Evolutionary conservation across 495 filamentous ascomycete genomes (phyloP).

Genomic region (Filosporella fistucella): DNA sequence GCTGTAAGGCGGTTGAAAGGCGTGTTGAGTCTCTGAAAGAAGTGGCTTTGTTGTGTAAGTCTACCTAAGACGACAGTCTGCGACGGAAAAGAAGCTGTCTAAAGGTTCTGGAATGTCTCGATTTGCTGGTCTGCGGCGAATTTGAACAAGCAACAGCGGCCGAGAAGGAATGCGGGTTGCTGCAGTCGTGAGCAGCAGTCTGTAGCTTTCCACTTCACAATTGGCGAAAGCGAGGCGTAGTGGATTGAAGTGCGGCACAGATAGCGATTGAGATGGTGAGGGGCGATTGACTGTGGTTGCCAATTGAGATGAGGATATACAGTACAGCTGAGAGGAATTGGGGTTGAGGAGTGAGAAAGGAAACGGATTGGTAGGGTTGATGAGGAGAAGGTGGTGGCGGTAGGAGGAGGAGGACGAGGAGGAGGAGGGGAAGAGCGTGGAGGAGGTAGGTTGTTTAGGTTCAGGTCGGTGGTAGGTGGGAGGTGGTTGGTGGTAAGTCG

Average conservation of each 20-base stretch:
- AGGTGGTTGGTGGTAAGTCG: slow-evolving; percentile 1
- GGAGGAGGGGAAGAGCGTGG: not conserved
- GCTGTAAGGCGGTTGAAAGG: no score
- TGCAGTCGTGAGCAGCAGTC: slow-evolving; percentile 19
- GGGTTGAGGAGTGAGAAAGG: not conserved
- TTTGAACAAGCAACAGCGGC: slow-evolving; percentile 9
- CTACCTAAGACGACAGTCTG: not conserved
- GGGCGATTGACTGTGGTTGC: not conserved
- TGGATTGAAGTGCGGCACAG: no score
- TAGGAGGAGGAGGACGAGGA: slow-evolving; percentile 2
- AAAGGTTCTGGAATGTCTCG: slow-evolving; percentile 23
- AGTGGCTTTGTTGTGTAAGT: not conserved
- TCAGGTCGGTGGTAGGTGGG: not conserved
- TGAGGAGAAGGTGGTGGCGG: not conserved
- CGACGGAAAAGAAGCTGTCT: slow-evolving; percentile 1
- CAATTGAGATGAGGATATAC: no score
- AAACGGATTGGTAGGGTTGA: not conserved
- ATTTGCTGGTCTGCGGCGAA: slow-evolving; percentile 1
- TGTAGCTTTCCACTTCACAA: slow-evolving; percentile 12
- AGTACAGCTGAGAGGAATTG: no score
- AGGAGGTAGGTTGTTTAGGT: not conserved
- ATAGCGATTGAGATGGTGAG: slow-evolving; percentile 4
- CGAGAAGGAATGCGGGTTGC: slow-evolving; percentile 17
- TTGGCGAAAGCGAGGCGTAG: no score
- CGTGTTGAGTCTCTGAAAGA: no score